Conservation (phyloP, 495 filamentous ascomycete species). For the Chaetomium cochliodes region DNA sequence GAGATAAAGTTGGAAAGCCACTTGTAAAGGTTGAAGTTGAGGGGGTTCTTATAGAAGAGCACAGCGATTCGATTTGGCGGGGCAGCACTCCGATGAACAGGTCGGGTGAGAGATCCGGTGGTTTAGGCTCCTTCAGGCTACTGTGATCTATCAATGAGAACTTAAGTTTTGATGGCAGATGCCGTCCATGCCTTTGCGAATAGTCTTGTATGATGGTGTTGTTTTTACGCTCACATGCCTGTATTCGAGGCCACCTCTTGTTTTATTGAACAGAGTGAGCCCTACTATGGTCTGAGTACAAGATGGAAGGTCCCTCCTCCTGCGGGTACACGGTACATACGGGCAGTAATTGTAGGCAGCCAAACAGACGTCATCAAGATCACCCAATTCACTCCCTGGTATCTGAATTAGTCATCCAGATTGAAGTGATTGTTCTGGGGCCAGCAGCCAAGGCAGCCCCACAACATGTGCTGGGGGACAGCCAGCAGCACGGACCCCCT, state of each 20-base stretch:
- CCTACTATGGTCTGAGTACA: too few relatives aligned
- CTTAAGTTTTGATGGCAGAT: too few relatives aligned
- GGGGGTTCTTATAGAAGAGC: not conserved
- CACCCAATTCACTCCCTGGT: not conserved
- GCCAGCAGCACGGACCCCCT: slow-evolving; percentile 30
- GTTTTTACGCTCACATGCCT: too few relatives aligned
- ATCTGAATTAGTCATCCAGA: not conserved
- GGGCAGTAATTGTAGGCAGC: not conserved
- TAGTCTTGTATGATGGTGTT: too few relatives aligned
- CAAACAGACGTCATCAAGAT: not conserved
- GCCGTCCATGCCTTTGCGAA: too few relatives aligned
- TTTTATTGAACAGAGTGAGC: too few relatives aligned
- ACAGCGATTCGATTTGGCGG: not conserved
- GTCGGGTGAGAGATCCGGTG: not conserved
- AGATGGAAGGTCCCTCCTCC: too few relatives aligned
- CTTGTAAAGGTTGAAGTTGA: not conserved
- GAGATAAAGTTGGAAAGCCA: not conserved
- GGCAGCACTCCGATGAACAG: not conserved
- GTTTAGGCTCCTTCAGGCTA: too few relatives aligned
- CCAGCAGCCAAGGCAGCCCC: not conserved
- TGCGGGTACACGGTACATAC: too few relatives aligned
- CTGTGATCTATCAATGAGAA: too few relatives aligned
- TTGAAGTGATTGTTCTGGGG: not conserved
- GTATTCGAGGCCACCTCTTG: too few relatives aligned
- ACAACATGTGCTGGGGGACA: not conserved